phyloP scores from a whole-genome alignment of 2,329 filamentous ascomycete species.

The Trichoderma atroviride region DNA sequence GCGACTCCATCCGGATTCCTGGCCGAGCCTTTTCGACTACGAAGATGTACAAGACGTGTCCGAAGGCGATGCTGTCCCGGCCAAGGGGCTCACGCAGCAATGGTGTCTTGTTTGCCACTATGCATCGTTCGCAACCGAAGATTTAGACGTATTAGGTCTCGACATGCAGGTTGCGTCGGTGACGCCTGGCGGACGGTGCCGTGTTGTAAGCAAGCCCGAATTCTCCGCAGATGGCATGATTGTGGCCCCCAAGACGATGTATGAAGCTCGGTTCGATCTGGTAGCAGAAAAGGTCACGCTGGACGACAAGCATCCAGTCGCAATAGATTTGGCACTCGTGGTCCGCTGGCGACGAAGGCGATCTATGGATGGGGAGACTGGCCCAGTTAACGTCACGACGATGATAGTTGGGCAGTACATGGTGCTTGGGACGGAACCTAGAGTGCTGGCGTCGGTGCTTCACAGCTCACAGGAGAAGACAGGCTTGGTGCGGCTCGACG shows the following conservation, averaged over 20 bases:
- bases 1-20: constrained; percentile 72
- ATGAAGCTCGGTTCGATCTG: constrained; percentile 73
- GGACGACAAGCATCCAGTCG: constrained; percentile 77
- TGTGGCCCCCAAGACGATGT: constrained; percentile 68
- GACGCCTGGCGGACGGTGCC: constrained; percentile 65
- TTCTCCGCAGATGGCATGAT: constrained; percentile 48
- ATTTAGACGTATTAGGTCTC: constrained; percentile 65
- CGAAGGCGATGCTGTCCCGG: constrained; percentile 39
- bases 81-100: constrained; percentile 71
- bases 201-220: constrained; percentile 44
- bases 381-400: constrained; percentile 60
- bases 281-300: constrained; percentile 75
- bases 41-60: constrained; percentile 48
- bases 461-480: constrained; percentile 43
- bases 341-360: constrained; percentile 72
- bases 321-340: constrained; percentile 72
- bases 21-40: constrained; percentile 83
- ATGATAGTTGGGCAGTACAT: constrained; percentile 79
- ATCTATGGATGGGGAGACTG: constrained; percentile 32
- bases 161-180: constrained; percentile 63
- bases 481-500: constrained; percentile 50
- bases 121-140: constrained; percentile 76
- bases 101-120: constrained; percentile 77
- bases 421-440: constrained; percentile 81
- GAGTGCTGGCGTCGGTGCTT: constrained; percentile 69